A percentile compares a stretch with the other conserved stretches of the same genome.
Evolutionary conservation across 805 yeast genomes (phyloP).

Genomic region (Ogataea angusta): DNA sequence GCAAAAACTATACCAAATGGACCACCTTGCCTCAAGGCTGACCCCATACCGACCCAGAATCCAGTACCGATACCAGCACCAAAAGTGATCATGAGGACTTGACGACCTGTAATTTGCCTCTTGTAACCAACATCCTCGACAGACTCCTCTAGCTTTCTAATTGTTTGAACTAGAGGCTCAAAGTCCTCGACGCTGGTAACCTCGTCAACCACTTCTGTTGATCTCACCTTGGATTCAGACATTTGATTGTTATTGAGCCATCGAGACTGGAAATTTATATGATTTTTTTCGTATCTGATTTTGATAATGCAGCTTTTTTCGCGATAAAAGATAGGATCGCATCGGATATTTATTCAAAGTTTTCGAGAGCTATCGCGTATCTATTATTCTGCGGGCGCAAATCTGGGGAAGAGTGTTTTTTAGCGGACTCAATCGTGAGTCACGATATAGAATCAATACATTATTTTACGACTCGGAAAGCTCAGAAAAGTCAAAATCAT

Average conservation of each 20-base stretch:
- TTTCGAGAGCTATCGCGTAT: too few species aligned
- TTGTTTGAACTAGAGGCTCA: slow-evolving; percentile 35
- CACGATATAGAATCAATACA: too few species aligned
- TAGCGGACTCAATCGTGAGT: too few species aligned
- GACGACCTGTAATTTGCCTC: slow-evolving; percentile 37
- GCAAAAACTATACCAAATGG: slow-evolving; percentile 52
- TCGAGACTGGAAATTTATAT: neutral
- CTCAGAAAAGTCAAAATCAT: too few species aligned
- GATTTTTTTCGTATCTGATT: neutral
- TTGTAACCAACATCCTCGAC: slow-evolving; percentile 26
- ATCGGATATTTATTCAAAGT: neutral
- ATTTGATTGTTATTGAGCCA: neutral
- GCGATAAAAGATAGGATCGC: neutral
- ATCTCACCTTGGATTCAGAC: neutral
- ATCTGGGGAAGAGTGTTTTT: too few species aligned
- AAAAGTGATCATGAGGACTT: slow-evolving; percentile 71
- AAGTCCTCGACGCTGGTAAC: slow-evolving; percentile 25
- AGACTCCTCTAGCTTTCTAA: slow-evolving; percentile 23
- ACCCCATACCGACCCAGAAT: slow-evolving; percentile 55
- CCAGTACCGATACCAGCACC: slow-evolving; percentile 88
- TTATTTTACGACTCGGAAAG: too few species aligned
- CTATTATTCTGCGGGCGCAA: too few species aligned
- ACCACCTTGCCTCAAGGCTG: slow-evolving; percentile 43
- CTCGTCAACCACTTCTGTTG: slow-evolving; percentile 9
- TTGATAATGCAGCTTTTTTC: neutral